Evolutionary conservation across 2,329 filamentous ascomycete species (phyloP), one percentile per base, ranked within the genome.

Genomic region (Diaporthe nobilis): DNA sequence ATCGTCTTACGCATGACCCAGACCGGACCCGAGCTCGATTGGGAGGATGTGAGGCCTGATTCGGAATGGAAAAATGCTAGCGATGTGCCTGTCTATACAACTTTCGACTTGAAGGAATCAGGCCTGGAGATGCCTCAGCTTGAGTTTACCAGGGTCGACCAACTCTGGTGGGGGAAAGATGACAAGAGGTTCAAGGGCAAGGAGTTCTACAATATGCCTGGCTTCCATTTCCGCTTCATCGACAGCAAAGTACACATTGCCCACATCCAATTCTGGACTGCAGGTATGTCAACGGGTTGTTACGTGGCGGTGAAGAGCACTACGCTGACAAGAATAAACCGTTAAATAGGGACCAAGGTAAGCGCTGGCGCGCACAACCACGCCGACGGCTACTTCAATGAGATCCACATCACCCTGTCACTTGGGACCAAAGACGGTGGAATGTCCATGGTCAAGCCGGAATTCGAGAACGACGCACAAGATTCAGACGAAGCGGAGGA

Each of bases 171-270:
- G 28, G 55, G 31, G 17, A 58, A 58, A 37, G 55, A 58, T 9
- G 37, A 49, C 9, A 37, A 49, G 6, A 67, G 28, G n/a, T 67
- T 67, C 61, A 67, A 44, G 61, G 39, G 10, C 22, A n/a, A 67
- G 61, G 47, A 67, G n/a, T 67, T 67, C 34, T 67, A 49, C 39
- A 47, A 44, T 15, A 44, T 67, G 61, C 47, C 61, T 39, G 61
- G 37, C n/a, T 67, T 47, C 47, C 61, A 67, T 25, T 67, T 67
- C 61, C 61, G 61, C 37, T 28, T 67, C 20, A 25, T 34, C 8
- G 39, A 47, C 37, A 49, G 28, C 37, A 67, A 67, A 9, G 5
- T 49, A 4, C 39, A 67, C 39, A 67, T 67, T 25, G 61, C 61
- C 0, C 61, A 67, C 47, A 67, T 47, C 13, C 61, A 67, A 15